Percentiles rank a stretch among this genome's conserved stretches.
Conservation (phyloP, 495 filamentous ascomycete genomes). For the Penicillium turbatum region DNA sequence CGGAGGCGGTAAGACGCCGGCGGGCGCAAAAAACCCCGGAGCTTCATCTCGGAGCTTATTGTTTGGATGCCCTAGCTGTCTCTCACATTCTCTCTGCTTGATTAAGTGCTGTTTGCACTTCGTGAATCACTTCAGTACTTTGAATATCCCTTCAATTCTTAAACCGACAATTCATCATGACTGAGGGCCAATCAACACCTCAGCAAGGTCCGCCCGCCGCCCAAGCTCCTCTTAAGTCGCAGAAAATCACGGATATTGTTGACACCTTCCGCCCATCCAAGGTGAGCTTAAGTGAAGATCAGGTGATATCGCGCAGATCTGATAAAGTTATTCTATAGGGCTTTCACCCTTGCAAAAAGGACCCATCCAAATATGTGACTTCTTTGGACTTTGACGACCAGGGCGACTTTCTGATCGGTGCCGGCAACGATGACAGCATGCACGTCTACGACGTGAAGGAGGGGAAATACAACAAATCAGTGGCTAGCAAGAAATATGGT, state of each 20-base stretch:
- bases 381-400: conserved; percentile 96
- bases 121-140: not conserved
- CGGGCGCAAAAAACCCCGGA: conserved; percentile 18
- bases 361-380: conserved; percentile 43
- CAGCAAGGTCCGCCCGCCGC: conserved; percentile 18
- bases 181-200: conserved; percentile 26
- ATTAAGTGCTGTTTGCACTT: not conserved
- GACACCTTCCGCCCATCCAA: conserved; percentile 43
- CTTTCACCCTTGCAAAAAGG: conserved; percentile 40
- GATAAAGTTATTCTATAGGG: conserved; percentile 22
- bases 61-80: not conserved
- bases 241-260: conserved; percentile 47
- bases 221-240: conserved; percentile 31
- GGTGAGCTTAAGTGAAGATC: conserved; percentile 26
- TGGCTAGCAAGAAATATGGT: conserved; percentile 90
- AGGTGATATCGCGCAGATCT: conserved; percentile 1
- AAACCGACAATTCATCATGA: conserved; percentile 23
- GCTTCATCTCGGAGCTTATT: conserved; percentile 11
- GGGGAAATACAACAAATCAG: conserved; percentile 76
- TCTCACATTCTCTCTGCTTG: not conserved
- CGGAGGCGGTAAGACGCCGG: conserved; percentile 15
- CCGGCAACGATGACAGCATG: conserved; percentile 87
- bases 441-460: conserved; percentile 91
- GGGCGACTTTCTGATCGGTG: conserved; percentile 81
- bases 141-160: not conserved